These are phyloP conservation scores for Thalassiosira mediterranea DNA, from an alignment of 352 stramenopile genomes.

Conservation along the genomic window DNA sequence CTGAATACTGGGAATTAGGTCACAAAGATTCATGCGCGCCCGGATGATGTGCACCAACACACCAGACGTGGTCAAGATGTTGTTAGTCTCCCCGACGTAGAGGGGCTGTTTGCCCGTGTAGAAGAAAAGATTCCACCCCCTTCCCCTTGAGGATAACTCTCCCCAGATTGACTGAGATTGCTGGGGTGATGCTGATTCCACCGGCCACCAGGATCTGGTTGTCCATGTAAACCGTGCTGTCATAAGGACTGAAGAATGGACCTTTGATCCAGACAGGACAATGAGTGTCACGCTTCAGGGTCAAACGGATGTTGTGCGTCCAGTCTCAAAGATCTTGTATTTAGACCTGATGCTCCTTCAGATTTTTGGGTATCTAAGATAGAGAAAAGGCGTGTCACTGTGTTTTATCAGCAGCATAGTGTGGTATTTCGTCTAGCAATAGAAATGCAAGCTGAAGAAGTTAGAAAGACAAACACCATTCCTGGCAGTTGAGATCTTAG, in stretches of 20 bases:
- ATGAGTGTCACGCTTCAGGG: constrained; percentile 47
- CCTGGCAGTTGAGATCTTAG: too few relatives aligned
- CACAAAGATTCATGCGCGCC: too few relatives aligned
- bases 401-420: too few relatives aligned
- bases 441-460: too few relatives aligned
- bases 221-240: constrained; percentile 44
- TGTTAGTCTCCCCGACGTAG: too few relatives aligned
- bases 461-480: too few relatives aligned
- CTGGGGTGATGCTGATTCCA: constrained; percentile 62
- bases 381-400: constrained; percentile 65
- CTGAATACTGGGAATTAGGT: too few relatives aligned
- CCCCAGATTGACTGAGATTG: constrained; percentile 37
- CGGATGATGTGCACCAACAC: too few relatives aligned
- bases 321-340: constrained; percentile 55
- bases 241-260: constrained; percentile 60
- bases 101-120: constrained; percentile 57
- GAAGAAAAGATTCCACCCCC: constrained; percentile 57
- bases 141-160: background rate
- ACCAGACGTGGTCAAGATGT: too few relatives aligned
- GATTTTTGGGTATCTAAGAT: constrained; percentile 49
- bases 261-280: constrained; percentile 60
- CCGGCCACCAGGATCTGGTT: constrained; percentile 62
- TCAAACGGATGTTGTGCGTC: constrained; percentile 46
- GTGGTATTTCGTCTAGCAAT: too few relatives aligned
- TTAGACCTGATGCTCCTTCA: constrained; percentile 40